Evolutionary conservation across 169 alveolate species (phyloP), one percentile per base, ranked within the genome.

Genomic region (Plasmodium adleri): DNA sequence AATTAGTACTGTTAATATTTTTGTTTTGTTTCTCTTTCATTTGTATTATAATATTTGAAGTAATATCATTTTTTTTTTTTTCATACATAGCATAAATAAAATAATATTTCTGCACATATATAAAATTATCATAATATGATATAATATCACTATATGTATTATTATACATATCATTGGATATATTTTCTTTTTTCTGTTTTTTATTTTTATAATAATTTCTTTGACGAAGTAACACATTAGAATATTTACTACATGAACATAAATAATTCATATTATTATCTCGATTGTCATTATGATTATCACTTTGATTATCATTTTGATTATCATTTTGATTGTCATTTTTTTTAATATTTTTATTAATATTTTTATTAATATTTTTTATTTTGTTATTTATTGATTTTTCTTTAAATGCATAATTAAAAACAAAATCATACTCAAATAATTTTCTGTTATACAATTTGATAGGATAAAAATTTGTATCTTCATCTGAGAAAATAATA

Each of bases 371-470:
- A 12, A 4, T 58, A 43, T 15, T 8, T n/a, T 17, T 76, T 50
- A 24, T 43, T 45, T 49, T 76, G 12, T 52, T 10, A 3, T 5
- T 32, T 8, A 12, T 15, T 6, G 32, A 28, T 67, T 49, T 24
- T n/a, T 15, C 20, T 9, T 50, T 28, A 58, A 24, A 45, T 52
- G 13, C 2, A 24, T 2, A 9, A 54, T 56, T 26, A 71, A 39
- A 63, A 9, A 50, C n/a, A 13, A 66, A 67, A 9, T 80, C 90
- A 43, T 80, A 80, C 32, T 80, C 85, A 17, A 67, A 80, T 32
- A 80, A 50, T 56, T 49, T 70, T 43, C 90, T 66, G 58, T 80
- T 80, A 64, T 80, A 80, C 58, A 80, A 80, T n/a, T 68, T 67
- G 54, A 22, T 43, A 7, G 43, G 47, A 4, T 45, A 49, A 10